These are phyloP conservation scores for Penicillium concentricum DNA, from an alignment of 2,329 filamentous ascomycete genomes.

Conservation along the genomic window DNA sequence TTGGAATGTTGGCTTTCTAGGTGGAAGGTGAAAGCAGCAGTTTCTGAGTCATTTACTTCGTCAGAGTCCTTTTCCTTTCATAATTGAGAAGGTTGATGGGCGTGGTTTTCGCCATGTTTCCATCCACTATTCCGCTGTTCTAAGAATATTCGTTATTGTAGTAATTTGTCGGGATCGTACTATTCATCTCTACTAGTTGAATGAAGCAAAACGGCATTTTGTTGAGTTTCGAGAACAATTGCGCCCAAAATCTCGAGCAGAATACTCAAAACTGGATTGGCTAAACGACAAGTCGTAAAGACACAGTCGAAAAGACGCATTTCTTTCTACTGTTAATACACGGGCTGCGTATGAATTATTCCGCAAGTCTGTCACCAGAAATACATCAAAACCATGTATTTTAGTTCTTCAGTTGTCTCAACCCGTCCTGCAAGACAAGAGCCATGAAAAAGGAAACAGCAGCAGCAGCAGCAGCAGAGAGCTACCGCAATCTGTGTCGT, in stretches of 20 bases:
- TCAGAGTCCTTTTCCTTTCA: too few relatives aligned
- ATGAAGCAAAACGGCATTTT: background rate
- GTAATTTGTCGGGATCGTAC: too few relatives aligned
- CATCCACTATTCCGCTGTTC: too few relatives aligned
- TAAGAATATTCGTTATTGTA: too few relatives aligned
- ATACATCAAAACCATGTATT: background rate
- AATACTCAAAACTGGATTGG: background rate
- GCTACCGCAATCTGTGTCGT: constrained; percentile 1
- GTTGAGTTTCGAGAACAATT: background rate
- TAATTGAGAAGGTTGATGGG: too few relatives aligned
- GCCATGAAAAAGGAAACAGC: too few relatives aligned
- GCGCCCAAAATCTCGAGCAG: background rate
- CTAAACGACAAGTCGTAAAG: background rate
- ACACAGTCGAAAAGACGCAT: background rate
- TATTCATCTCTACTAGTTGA: too few relatives aligned
- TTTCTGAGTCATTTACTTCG: too few relatives aligned
- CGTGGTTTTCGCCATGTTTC: too few relatives aligned
- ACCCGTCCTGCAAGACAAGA: background rate
- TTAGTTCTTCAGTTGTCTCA: too few relatives aligned
- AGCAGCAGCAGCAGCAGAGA: background rate
- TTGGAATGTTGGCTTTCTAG: too few relatives aligned
- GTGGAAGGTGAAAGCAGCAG: too few relatives aligned
- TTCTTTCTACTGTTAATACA: background rate
- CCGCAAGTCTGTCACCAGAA: background rate
- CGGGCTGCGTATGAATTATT: background rate